phyloP scores from a whole-genome alignment of 257 asterid genomes.

The Gardenia jasminoides region DNA sequence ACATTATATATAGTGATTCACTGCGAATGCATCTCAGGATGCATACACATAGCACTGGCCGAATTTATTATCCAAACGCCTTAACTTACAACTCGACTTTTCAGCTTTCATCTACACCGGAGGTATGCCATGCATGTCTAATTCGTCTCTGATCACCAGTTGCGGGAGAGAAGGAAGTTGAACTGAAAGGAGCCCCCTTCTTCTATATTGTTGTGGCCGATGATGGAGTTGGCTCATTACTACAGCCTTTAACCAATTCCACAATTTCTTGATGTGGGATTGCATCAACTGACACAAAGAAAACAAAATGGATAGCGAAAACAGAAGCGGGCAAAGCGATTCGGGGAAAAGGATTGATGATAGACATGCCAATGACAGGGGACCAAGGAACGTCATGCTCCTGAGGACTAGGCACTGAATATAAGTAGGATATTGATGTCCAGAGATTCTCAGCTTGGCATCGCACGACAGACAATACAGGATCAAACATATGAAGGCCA shows the following conservation, averaged over 20 bases:
- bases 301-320: not conserved
- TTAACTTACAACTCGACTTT: too few relatives aligned
- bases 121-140: not conserved
- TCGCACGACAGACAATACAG: not conserved
- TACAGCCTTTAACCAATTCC: not conserved
- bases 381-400: not conserved
- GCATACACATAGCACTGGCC: too few relatives aligned
- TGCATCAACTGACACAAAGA: not conserved
- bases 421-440: not conserved
- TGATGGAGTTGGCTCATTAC: not conserved
- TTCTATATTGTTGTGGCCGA: not conserved
- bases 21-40: too few relatives aligned
- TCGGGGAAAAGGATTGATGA: constrained; percentile 1
- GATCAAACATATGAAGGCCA: not conserved
- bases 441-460: not conserved
- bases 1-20: too few relatives aligned
- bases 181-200: not conserved
- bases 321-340: not conserved
- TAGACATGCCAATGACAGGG: constrained; percentile 2
- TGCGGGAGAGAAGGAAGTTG: not conserved
- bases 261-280: not conserved
- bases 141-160: not conserved
- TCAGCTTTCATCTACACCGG: not conserved
- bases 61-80: too few relatives aligned
- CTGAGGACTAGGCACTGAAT: not conserved